Evolutionary conservation across 805 yeast genomes (phyloP).

Genomic region (Candida takata): DNA sequence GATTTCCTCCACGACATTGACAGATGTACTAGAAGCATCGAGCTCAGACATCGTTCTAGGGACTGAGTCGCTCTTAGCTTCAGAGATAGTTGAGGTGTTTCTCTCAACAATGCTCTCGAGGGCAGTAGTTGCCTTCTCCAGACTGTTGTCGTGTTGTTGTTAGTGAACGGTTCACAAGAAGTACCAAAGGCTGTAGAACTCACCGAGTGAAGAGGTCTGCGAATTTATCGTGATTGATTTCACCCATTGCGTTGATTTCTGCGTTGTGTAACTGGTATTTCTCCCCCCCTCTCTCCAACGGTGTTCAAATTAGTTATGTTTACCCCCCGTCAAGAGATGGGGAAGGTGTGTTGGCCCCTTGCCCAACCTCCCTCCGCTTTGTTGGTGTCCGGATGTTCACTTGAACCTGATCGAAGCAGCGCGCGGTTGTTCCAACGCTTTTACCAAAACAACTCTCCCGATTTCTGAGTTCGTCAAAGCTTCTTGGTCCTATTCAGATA

Average conservation of each 20-base stretch:
- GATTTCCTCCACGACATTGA: conserved; percentile 9
- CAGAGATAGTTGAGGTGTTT: conserved; percentile 7
- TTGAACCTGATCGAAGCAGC: no score
- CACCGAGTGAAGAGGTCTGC: conserved; percentile 15
- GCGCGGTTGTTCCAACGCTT: no score
- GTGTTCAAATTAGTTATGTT: no score
- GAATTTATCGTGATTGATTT: conserved; percentile 13
- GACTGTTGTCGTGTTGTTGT: conserved; percentile 8
- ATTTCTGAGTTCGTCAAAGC: no score
- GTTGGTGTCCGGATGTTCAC: no score
- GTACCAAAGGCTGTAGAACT: no score
- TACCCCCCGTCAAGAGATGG: no score
- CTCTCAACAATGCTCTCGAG: conserved; percentile 21
- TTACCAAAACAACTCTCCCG: no score
- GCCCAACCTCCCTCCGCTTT: no score
- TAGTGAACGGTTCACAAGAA: neutral
- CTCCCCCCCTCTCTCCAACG: no score
- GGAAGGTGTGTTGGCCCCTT: no score
- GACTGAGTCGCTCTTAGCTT: conserved; percentile 1
- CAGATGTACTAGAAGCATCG: conserved; percentile 9
- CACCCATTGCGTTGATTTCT: conserved; percentile 7
- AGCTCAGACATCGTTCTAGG: conserved; percentile 7
- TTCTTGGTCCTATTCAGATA: no score
- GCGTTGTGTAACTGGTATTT: neutral
- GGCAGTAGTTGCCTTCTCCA: conserved; percentile 24